These are phyloP conservation scores for Emydomyces testavorans DNA, from an alignment of 2,329 filamentous ascomycete species.

Conservation along the genomic window DNA sequence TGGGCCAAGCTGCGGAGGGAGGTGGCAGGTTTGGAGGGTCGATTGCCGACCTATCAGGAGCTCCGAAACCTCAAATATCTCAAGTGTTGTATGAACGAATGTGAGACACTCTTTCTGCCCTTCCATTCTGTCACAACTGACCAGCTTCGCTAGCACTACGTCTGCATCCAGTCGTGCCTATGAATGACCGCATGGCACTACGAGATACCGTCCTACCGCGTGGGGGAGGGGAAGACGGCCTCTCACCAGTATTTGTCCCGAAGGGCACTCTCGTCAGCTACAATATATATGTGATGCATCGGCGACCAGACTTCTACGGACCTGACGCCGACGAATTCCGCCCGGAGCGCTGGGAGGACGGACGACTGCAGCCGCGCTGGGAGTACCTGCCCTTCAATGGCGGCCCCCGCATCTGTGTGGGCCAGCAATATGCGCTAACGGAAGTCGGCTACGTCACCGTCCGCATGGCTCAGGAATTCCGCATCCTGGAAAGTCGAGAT, in stretches of 20 bases:
- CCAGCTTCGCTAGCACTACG: slow-evolving; percentile 27
- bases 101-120: slow-evolving; percentile 12
- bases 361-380: slow-evolving; percentile 41
- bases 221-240: slow-evolving; percentile 51
- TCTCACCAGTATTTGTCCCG: slow-evolving; percentile 51
- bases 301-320: slow-evolving; percentile 51
- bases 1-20: slow-evolving; percentile 29
- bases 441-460: slow-evolving; percentile 44
- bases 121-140: slow-evolving; percentile 15
- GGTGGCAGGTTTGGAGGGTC: slow-evolving; percentile 19
- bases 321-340: slow-evolving; percentile 35
- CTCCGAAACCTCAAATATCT: slow-evolving; percentile 18
- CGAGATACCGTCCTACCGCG: slow-evolving; percentile 35
- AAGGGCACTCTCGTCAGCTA: slow-evolving; percentile 58
- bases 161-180: slow-evolving; percentile 37
- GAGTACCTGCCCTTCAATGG: slow-evolving; percentile 44
- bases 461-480: slow-evolving; percentile 33
- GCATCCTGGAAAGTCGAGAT: slow-evolving; percentile 26
- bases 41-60: slow-evolving; percentile 18
- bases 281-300: slow-evolving; percentile 61
- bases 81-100: slow-evolving; percentile 21
- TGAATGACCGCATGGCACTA: slow-evolving; percentile 33
- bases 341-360: slow-evolving; percentile 56
- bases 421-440: slow-evolving; percentile 48
- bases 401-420: slow-evolving; percentile 44